Percentiles rank a stretch among this genome's conserved stretches.
Evolutionary conservation across 176 grass and related monocot species (phyloP).

Genomic region (Aegilops tauschii): DNA sequence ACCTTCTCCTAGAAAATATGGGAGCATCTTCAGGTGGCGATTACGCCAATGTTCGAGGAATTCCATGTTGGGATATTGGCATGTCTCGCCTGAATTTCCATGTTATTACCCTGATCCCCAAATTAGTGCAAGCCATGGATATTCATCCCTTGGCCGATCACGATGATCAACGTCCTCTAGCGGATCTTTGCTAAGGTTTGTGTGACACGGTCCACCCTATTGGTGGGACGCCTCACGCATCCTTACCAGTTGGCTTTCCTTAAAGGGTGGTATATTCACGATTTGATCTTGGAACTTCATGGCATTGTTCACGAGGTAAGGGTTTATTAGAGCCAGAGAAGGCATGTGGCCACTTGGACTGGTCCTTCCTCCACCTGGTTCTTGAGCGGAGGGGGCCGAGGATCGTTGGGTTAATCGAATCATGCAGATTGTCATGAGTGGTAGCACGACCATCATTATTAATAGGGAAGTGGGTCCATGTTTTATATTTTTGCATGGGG

Average conservation of each 20-base stretch:
- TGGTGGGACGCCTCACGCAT: background rate
- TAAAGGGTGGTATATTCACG: background rate
- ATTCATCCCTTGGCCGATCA: background rate
- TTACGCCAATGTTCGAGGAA: background rate
- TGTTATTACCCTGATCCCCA: background rate
- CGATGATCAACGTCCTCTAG: background rate
- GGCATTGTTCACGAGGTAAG: background rate
- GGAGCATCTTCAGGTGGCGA: too few species aligned
- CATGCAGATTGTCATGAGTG: background rate
- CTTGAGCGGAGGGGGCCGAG: background rate
- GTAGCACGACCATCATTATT: background rate
- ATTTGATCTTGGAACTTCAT: background rate
- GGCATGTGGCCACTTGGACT: background rate
- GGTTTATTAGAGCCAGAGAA: background rate
- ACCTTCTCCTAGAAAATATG: background rate
- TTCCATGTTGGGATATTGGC: background rate
- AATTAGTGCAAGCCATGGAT: background rate
- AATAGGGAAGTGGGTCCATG: background rate
- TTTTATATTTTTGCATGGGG: background rate
- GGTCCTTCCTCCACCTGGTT: background rate
- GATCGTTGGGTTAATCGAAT: background rate
- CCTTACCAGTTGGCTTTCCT: background rate
- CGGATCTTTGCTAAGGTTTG: background rate
- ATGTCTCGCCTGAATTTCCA: background rate
- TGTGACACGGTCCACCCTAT: accelerated